Evolutionary conservation across 331 rosid genomes (phyloP).

Genomic region (Acacia concinna): DNA sequence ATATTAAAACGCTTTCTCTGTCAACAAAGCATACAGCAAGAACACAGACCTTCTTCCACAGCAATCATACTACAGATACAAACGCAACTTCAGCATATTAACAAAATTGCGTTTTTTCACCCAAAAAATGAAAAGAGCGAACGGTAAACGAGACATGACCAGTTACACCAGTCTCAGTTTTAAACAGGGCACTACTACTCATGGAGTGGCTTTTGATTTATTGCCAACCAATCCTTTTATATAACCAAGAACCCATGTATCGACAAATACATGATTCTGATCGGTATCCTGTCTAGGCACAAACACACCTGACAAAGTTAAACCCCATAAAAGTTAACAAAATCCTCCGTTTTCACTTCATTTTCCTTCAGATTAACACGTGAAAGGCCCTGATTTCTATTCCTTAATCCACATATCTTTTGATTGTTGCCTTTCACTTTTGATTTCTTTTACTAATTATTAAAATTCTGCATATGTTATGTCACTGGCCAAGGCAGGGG

Average conservation of each 20-base stretch:
- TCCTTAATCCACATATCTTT: neutral
- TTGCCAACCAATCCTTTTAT: constrained; percentile 9
- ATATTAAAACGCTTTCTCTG: neutral
- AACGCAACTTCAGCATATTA: neutral
- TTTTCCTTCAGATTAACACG: neutral
- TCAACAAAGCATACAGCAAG: constrained; percentile 1
- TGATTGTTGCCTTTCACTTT: too few species aligned
- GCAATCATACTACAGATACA: constrained; percentile 4
- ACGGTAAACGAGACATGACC: neutral
- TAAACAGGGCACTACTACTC: neutral
- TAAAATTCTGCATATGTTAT: neutral
- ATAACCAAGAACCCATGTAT: constrained; percentile 9
- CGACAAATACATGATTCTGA: neutral
- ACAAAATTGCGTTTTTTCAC: neutral
- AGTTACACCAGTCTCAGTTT: neutral
- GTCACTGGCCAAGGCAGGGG: neutral
- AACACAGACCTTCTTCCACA: neutral
- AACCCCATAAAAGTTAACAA: neutral
- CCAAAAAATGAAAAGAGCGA: neutral
- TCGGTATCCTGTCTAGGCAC: neutral
- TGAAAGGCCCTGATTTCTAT: neutral
- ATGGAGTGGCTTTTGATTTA: neutral
- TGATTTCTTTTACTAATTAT: too few species aligned
- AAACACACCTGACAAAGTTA: neutral
- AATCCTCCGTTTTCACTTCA: constrained; percentile 5